Evolutionary conservation across 75 land plant species (phyloP), one percentile per base, ranked within the genome.

Genomic region (Picea glauca): DNA sequence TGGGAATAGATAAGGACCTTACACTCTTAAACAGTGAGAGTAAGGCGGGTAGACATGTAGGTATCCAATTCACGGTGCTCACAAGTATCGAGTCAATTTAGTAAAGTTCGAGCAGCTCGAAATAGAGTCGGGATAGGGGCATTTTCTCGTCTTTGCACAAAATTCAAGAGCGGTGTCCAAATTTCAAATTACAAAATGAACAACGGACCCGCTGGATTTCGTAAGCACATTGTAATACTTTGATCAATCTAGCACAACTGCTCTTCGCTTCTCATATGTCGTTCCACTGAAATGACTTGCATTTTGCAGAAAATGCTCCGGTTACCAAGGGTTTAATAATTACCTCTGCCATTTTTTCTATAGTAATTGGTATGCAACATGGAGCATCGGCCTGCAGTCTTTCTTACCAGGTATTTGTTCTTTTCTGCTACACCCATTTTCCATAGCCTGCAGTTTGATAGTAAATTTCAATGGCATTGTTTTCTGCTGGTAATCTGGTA

Each of bases 171-270:
- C 54, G 54, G 54, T 46, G 63, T 15, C 21, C 63, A 18, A 61
- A 4, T 54, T 74, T 54, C 20, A 26, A 74, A 74, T 58, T 40
- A 4, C 67, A 86, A 79, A 74, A 93, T 93, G 95, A 93, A 91
- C 91, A 91, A 89, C 75, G 95, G 95, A 15, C 91, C 91, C 21
- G 88, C 95, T 58, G 95, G 95, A 21, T 93, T 93, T 81, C 83
- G 95, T 93, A 81, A 50, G 88, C 58, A 40, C 62, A 31, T 70
- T 7, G 72, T 18, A 13, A 6, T 14, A 31, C 2, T 79, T 32
- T 76, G 11, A 57, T 20, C 14, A 0, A 17, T 62, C 5, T 23
- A 13, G 63, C 58, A 58, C 20, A 32, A 54, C 31, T 4, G 31
- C 38, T 61, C 26, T 62, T 31, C 26, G 14, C 31, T 14, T 40